Conservation (phyloP, 1,284 basidiomycete species). For the Malassezia psittaci region DNA sequence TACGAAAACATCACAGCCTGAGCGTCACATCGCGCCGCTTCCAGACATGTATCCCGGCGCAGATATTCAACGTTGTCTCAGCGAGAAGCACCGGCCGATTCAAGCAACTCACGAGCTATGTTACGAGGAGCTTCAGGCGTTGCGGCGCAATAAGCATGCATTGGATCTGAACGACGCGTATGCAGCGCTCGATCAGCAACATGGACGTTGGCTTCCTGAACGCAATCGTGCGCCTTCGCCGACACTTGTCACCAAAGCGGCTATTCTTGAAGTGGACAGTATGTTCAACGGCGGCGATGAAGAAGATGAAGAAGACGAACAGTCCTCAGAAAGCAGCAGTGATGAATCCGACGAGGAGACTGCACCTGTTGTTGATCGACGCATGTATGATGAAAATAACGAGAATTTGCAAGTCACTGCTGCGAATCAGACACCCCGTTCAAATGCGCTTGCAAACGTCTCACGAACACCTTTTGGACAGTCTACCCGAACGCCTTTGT, state of each 20-base stretch:
- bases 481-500: constrained; percentile 13
- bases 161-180: constrained; percentile 27
- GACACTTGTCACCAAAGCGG: constrained; percentile 37
- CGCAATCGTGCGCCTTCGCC: constrained; percentile 21
- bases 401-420: constrained; percentile 15
- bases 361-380: not conserved
- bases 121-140: constrained; percentile 33
- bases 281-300: constrained; percentile 42
- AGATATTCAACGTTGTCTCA: constrained; percentile 12
- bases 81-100: constrained; percentile 9
- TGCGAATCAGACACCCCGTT: constrained; percentile 25
- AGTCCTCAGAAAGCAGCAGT: constrained; percentile 17
- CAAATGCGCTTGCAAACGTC: not conserved
- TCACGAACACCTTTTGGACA: constrained; percentile 4
- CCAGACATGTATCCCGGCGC: constrained; percentile 29
- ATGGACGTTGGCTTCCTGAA: constrained; percentile 33
- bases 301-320: constrained; percentile 15
- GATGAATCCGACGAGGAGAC: constrained; percentile 17
- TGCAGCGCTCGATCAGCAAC: constrained; percentile 27
- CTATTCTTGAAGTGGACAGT: constrained; percentile 34
- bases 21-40: constrained; percentile 36
- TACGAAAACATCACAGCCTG: constrained; percentile 14
- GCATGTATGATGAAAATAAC: constrained; percentile 1
- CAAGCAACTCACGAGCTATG: constrained; percentile 21
- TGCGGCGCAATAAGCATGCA: constrained; percentile 12